Base-by-base conservation (phyloP, 2,329 filamentous ascomycete species). In the Colletotrichum sp. region DNA sequence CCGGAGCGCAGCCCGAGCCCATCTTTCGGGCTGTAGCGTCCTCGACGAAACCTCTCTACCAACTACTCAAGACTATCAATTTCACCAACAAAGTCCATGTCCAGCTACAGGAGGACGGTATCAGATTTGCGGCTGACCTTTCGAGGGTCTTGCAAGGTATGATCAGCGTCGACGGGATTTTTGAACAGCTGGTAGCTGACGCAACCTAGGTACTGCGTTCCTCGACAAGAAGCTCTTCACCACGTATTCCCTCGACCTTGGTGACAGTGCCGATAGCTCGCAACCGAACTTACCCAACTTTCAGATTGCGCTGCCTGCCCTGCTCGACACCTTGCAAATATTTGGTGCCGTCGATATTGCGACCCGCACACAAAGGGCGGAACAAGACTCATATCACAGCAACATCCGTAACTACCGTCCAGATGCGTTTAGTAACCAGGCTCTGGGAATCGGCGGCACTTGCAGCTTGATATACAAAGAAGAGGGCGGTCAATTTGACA, bases 261-360 rank as follows among this genome's bases (percentile, higher is more conserved):
- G 83, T 30, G 79, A 77, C 8, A 82, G 82, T 13, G 82, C 85
- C 16, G 85, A 87, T 24, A 85, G 85, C 6, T 84, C 85, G 21
- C 81, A 83, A 0, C 73, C 82, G 1, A 83, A 87, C 6, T 89
- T 91, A 34, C 93, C 95, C 9, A 91, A 90, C 67, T 99, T 99
- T 82, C 94, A 97, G 82, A 93, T 98, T 78, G 97, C 96, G 3
- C 91, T 99, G 10, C 90, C 93, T 6, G 95, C 96, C 21, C 90
- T 99, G 5, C 91, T 99, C 69, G 97, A 98, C 85, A 98, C 96
- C 1, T 89, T 99, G 9, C 96, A 98, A 81, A 98, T 99, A 66
- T 98, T 99, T 81, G 95, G 95, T 66, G 92, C 96, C n/a, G 91
- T 96, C 61, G 94, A 95, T 78, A 89, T 92, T 16, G 87, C 91